Percentiles rank a stretch among this genome's conserved stretches.
Evolutionary conservation across 768 basidiomycete species (phyloP).

Genomic region (Coprinopsis cinerea): DNA sequence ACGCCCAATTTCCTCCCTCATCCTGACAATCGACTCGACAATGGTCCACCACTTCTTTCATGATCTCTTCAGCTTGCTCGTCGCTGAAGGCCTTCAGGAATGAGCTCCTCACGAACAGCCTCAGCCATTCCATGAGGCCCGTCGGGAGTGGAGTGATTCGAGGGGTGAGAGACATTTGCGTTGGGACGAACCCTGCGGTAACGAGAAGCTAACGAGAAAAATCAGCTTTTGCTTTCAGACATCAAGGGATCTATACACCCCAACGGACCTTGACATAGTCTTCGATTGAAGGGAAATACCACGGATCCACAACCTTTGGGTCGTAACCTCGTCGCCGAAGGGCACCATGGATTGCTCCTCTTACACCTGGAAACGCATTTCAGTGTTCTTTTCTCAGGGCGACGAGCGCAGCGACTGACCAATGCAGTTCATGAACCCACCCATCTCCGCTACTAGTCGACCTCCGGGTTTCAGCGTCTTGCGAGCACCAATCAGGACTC

Average conservation of each 20-base stretch:
- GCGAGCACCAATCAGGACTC: constrained; percentile 57
- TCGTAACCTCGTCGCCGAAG: constrained; percentile 49
- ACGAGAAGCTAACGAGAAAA: constrained; percentile 41
- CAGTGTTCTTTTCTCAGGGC: not conserved
- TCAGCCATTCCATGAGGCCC: constrained; percentile 61
- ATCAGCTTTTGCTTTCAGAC: not conserved
- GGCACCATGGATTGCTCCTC: constrained; percentile 50
- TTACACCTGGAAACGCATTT: constrained; percentile 42
- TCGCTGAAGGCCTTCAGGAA: constrained; percentile 52
- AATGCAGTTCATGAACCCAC: constrained; percentile 67
- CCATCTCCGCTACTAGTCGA: constrained; percentile 70
- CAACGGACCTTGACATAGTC: constrained; percentile 53
- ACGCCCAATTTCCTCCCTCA: constrained; percentile 52
- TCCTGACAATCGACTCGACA: constrained; percentile 54
- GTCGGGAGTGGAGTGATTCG: constrained; percentile 46
- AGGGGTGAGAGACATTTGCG: constrained; percentile 49
- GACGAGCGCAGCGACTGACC: constrained; percentile 32
- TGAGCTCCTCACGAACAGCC: constrained; percentile 55
- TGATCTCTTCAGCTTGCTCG: constrained; percentile 50
- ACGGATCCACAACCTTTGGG: constrained; percentile 62
- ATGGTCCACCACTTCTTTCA: constrained; percentile 55
- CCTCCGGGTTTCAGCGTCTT: constrained; percentile 64
- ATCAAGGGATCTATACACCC: constrained; percentile 8
- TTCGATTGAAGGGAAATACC: constrained; percentile 75
- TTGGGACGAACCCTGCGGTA: constrained; percentile 49